Percentiles rank a stretch among this genome's conserved stretches.
phyloP scores from a whole-genome alignment of 805 yeast species.

The Yamadazyma takamatsuzukensis region DNA sequence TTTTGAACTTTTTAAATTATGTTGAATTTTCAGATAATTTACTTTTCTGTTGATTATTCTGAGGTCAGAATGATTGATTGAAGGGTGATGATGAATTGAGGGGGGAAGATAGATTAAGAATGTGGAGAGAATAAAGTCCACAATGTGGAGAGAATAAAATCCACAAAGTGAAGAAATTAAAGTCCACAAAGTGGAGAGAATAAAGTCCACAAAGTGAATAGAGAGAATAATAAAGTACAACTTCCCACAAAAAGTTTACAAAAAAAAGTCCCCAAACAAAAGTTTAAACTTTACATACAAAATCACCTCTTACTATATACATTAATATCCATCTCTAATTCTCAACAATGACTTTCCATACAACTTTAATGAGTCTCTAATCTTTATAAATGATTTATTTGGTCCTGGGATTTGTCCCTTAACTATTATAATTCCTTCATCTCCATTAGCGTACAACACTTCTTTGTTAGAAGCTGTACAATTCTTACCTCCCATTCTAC shows the following conservation, averaged over 20 bases:
- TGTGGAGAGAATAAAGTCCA: no score
- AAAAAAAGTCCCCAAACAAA: not conserved
- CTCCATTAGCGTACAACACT: constrained; percentile 77
- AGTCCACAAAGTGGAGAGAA: no score
- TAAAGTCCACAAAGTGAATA: no score
- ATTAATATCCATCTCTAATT: constrained; percentile 8
- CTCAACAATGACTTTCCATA: constrained; percentile 35
- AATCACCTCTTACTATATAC: constrained; percentile 8
- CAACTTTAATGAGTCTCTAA: constrained; percentile 72
- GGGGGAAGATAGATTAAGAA: no score
- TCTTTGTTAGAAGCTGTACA: constrained; percentile 73
- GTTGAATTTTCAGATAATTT: constrained; percentile 7
- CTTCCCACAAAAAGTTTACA: constrained; percentile 1
- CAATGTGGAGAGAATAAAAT: no score
- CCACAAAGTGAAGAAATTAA: no score
- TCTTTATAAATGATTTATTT: constrained; percentile 64
- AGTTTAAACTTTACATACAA: constrained; percentile 5
- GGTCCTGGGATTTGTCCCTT: constrained; percentile 92
- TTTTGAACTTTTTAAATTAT: constrained; percentile 51
- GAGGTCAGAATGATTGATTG: constrained; percentile 13
- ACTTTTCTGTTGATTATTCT: constrained; percentile 6
- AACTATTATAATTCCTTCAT: constrained; percentile 65
- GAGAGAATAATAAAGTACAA: no score
- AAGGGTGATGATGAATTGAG: constrained; percentile 3
- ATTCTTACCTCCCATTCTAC: constrained; percentile 82